Evolutionary conservation across 805 yeast genomes (phyloP).

Genomic region (Sugiyamaella lignohabitans): DNA sequence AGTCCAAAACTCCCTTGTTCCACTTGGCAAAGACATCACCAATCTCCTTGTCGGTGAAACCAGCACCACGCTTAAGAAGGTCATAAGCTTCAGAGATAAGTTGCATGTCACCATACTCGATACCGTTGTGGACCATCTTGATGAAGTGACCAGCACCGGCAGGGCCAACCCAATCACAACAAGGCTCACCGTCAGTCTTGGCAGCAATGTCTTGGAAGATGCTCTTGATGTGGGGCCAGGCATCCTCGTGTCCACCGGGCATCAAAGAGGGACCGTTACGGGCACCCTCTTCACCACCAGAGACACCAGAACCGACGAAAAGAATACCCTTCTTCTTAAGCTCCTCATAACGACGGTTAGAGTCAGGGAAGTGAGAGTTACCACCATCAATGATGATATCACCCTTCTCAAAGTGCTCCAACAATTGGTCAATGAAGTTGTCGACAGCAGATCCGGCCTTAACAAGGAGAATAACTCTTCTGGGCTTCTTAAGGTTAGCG

Average conservation of each 20-base stretch:
- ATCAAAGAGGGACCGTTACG: constrained; percentile 97
- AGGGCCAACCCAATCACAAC: constrained; percentile 99
- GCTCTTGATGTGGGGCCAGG: constrained; percentile 97
- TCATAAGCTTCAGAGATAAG: constrained; percentile 97
- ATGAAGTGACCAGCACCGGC: constrained; percentile 99
- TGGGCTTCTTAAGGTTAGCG: constrained; percentile 89
- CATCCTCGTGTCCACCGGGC: constrained; percentile 99
- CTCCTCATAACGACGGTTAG: constrained; percentile 93
- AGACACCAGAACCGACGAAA: constrained; percentile 98
- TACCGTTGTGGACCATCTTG: constrained; percentile 99
- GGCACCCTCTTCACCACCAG: constrained; percentile 99
- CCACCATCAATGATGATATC: constrained; percentile 99
- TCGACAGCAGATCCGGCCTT: constrained; percentile 98
- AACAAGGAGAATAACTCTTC: constrained; percentile 88
- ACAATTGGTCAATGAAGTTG: constrained; percentile 75
- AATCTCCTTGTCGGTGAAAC: constrained; percentile 83
- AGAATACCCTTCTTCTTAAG: constrained; percentile 78
- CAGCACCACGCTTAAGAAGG: constrained; percentile 89
- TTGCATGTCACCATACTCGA: constrained; percentile 99
- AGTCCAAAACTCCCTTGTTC: constrained; percentile 97
- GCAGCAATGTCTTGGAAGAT: constrained; percentile 96
- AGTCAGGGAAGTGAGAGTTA: constrained; percentile 98
- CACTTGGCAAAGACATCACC: constrained; percentile 86
- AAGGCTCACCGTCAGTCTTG: constrained; percentile 96
- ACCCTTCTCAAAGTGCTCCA: constrained; percentile 89